These are phyloP conservation scores for Juglanconis juglandina DNA, from an alignment of 2,329 filamentous ascomycete genomes.

Conservation along the genomic window DNA sequence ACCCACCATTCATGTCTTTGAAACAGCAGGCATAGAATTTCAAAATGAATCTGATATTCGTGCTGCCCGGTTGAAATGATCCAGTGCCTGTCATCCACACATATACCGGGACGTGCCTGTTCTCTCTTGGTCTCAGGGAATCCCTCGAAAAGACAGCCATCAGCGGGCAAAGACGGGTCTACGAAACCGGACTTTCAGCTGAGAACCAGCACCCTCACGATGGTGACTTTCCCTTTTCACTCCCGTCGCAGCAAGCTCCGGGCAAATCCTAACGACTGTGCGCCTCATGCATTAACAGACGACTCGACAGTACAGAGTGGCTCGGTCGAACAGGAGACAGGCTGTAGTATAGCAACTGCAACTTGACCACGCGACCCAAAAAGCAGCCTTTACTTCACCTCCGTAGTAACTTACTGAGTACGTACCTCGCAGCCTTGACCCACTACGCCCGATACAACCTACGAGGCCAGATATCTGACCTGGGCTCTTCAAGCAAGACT, in stretches of 20 bases:
- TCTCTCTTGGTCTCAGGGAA: neutral
- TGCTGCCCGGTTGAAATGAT: too few species aligned
- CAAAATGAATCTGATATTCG: too few species aligned
- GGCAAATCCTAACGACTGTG: neutral
- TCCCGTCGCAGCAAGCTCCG: neutral
- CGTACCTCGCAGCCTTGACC: neutral
- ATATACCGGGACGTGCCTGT: too few species aligned
- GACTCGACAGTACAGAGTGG: neutral
- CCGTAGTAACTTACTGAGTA: neutral
- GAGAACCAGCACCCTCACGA: neutral
- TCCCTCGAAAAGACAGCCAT: neutral
- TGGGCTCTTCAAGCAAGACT: neutral
- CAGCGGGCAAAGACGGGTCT: neutral
- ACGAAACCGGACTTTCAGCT: neutral
- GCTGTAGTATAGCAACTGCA: neutral
- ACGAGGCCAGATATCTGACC: neutral
- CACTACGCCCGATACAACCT: neutral
- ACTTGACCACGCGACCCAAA: neutral
- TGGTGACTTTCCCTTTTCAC: neutral
- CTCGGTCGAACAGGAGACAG: neutral
- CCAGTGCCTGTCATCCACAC: too few species aligned
- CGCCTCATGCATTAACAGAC: neutral
- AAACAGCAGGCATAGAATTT: too few species aligned
- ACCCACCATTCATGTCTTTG: too few species aligned
- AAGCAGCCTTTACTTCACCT: neutral